Conservation (phyloP, 768 basidiomycete species). For the Tricholoma saponaceum region DNA sequence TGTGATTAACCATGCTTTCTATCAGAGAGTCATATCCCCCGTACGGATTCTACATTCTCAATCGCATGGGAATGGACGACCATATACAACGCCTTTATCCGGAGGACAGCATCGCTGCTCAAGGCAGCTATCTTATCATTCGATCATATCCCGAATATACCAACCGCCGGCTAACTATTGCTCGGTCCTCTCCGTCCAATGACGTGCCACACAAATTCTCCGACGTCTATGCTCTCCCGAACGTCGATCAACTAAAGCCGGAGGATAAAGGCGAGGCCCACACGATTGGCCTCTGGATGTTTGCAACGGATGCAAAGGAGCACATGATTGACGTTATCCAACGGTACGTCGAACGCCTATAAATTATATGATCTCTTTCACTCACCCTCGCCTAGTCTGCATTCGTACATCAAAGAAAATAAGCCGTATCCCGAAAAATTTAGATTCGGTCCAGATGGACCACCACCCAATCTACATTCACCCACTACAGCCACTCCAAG, state of each 20-base stretch:
- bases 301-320: constrained; percentile 64
- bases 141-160: constrained; percentile 73
- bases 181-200: constrained; percentile 27
- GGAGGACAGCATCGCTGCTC: constrained; percentile 66
- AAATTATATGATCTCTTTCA: constrained; percentile 1
- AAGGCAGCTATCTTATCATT: constrained; percentile 68
- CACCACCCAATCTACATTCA: constrained; percentile 47
- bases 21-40: constrained; percentile 70
- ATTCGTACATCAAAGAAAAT: constrained; percentile 60
- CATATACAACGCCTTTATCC: constrained; percentile 72
- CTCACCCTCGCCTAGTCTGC: constrained; percentile 41
- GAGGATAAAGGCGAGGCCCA: constrained; percentile 52
- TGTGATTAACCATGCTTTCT: constrained; percentile 11
- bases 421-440: constrained; percentile 69
- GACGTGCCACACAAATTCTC: constrained; percentile 44
- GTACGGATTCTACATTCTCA: constrained; percentile 83
- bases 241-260: constrained; percentile 38
- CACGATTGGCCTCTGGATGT: constrained; percentile 75
- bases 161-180: constrained; percentile 36
- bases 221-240: constrained; percentile 41
- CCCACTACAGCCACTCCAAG: constrained; percentile 21
- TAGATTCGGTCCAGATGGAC: constrained; percentile 62
- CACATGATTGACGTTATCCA: constrained; percentile 68
- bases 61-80: constrained; percentile 76
- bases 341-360: constrained; percentile 41